phyloP scores from a whole-genome alignment of 495 filamentous ascomycete species.

The Aspergillus cristatus region DNA sequence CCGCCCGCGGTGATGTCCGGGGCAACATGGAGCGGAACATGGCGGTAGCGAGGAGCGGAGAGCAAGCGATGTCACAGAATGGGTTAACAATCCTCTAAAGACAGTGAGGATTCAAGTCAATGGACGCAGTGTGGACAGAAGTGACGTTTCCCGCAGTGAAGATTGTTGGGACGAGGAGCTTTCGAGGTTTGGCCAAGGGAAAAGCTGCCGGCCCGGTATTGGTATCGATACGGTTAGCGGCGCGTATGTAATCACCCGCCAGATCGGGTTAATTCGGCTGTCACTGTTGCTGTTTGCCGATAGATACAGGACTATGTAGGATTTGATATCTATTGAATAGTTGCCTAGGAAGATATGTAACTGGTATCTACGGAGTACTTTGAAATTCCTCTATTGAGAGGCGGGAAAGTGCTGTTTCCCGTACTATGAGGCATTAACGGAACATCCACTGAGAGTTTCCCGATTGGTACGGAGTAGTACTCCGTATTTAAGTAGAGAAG shows the following conservation, averaged over 20 bases:
- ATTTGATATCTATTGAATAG: no score
- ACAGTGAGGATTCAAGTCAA: conserved; percentile 18
- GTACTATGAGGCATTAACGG: no score
- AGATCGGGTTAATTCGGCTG: conserved; percentile 11
- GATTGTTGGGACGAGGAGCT: conserved; percentile 21
- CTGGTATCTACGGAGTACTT: no score
- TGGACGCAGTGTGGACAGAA: conserved; percentile 14
- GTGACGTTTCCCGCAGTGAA: conserved; percentile 9
- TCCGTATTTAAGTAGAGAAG: no score
- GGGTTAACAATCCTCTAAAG: conserved; percentile 24
- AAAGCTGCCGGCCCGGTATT: conserved; percentile 19
- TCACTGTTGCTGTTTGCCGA: neutral
- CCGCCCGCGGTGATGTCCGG: conserved; percentile 55
- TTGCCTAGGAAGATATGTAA: no score
- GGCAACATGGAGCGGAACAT: conserved; percentile 73
- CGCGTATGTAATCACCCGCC: conserved; percentile 15
- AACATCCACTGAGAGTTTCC: no score
- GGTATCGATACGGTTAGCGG: conserved; percentile 10
- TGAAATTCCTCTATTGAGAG: no score
- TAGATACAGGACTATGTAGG: no score
- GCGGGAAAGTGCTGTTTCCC: no score
- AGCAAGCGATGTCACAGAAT: conserved; percentile 3
- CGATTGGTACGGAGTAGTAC: no score
- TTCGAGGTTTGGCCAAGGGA: conserved; percentile 13
- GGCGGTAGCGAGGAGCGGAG: conserved; percentile 19